phyloP scores from a whole-genome alignment of 192 early-diverging fungal species.

The Backusella parvicylindrica region DNA sequence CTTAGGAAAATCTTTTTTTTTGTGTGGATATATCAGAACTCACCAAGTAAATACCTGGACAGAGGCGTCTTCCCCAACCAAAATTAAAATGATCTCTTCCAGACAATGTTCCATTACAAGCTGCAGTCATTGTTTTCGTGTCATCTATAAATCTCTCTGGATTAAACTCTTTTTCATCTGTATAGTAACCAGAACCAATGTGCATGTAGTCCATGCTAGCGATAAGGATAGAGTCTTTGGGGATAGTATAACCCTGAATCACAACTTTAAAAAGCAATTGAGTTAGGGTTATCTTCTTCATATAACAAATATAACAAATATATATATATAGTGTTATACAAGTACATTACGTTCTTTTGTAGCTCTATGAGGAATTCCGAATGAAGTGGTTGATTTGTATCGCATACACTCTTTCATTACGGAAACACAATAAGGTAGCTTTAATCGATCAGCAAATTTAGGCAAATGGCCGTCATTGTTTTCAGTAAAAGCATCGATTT shows the following conservation, averaged over 20 bases:
- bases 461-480: neutral
- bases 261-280: neutral
- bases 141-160: constrained; percentile 39
- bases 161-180: constrained; percentile 42
- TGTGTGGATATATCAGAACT: neutral
- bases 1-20: neutral
- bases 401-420: constrained; percentile 16
- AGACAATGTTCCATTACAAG: constrained; percentile 6
- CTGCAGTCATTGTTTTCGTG: neutral
- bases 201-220: constrained; percentile 51
- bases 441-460: neutral
- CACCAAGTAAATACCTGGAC: constrained; percentile 7
- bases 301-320: neutral
- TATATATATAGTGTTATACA: neutral
- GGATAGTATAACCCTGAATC: constrained; percentile 40
- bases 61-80: constrained; percentile 18
- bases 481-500: neutral
- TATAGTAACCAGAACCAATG: constrained; percentile 23
- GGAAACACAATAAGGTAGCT: constrained; percentile 20
- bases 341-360: constrained; percentile 10
- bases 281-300: neutral
- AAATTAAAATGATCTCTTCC: constrained; percentile 18
- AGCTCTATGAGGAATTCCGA: constrained; percentile 17
- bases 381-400: neutral
- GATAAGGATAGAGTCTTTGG: constrained; percentile 42